A percentile compares a stretch with the other conserved stretches of the same genome.
Conservation (phyloP, 2,329 filamentous ascomycete genomes). For the Phoma sp. region DNA sequence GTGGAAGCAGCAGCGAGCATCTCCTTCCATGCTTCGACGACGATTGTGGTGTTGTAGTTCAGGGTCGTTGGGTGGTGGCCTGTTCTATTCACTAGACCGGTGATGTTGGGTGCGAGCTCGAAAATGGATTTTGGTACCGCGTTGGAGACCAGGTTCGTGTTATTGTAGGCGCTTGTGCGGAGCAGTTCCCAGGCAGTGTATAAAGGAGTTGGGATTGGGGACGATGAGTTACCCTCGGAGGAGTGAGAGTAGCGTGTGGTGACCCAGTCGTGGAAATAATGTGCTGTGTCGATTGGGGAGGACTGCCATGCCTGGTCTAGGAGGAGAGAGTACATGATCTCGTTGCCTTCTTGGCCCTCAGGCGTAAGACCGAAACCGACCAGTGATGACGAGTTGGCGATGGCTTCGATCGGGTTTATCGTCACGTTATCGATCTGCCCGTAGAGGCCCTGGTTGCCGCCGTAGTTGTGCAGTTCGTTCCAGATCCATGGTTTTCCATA, state of each 20-base stretch:
- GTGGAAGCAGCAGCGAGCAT: slow-evolving; percentile 48
- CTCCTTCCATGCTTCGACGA: slow-evolving; percentile 52
- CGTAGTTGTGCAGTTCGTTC: slow-evolving; percentile 62
- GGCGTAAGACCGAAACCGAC: slow-evolving; percentile 59
- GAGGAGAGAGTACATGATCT: slow-evolving; percentile 61
- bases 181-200: slow-evolving; percentile 58
- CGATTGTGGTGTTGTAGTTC: slow-evolving; percentile 50
- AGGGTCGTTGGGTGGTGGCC: slow-evolving; percentile 55
- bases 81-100: slow-evolving; percentile 50
- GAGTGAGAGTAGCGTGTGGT: slow-evolving; percentile 49
- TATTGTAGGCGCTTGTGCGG: slow-evolving; percentile 58
- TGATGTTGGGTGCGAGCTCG: slow-evolving; percentile 55
- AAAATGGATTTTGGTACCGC: slow-evolving; percentile 57
- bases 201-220: slow-evolving; percentile 33
- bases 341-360: slow-evolving; percentile 62
- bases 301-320: slow-evolving; percentile 60
- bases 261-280: slow-evolving; percentile 59
- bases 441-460: slow-evolving; percentile 59
- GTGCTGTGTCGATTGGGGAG: slow-evolving; percentile 52
- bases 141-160: slow-evolving; percentile 53
- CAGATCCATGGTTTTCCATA: slow-evolving; percentile 63
- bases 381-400: slow-evolving; percentile 52
- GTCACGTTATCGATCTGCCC: slow-evolving; percentile 61
- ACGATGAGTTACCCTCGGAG: slow-evolving; percentile 1
- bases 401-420: slow-evolving; percentile 55